Evolutionary conservation across 164 flowering plant species (phyloP), one percentile per base, ranked within the genome.

Genomic region (Pachysandra terminalis): DNA sequence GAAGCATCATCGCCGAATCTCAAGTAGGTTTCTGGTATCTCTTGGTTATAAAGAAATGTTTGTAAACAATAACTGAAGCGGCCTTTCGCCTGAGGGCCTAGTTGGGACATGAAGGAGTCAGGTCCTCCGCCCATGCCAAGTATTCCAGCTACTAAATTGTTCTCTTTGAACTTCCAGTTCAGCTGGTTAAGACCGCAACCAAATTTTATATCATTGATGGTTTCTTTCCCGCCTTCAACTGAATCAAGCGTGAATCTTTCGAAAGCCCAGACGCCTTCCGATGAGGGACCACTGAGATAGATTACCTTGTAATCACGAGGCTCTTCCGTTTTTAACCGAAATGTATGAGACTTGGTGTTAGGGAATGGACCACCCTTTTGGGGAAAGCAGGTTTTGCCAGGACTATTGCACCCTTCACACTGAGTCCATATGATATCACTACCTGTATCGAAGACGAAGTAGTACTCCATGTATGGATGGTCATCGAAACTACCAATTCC

Each of bases 351-450:
- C 9, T 24, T 6, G 9, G 5, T 17, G 8, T 69, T 65, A 14
- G 59, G 25, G 21, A 59, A 65, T 0, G 61, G n/a, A 13, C 65
- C 58, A 0, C 8, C 9, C 5, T 12, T 52, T 51, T 65, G 65
- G 0, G 26, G 17, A 26, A n/a, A 71, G 52, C 74, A 71, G 5
- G 13, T 2, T 14, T 23, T 10, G 7, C 37, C 37, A 32, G 37
- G 37, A 7, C 37, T 32, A 32, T 32, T 32, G 63, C 74, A 71
- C 5, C 65, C 65, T 15, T 19, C 9, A n/a, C 74, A 71, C 8
- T 71, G 74, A 12, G 19, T 19, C 66, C 69, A 71, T 2, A 37
- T 53, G 15, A 71, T 61, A 14, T n/a, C 53, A 45, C 64, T 40
- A 14, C 66, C 69, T 0, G 69, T 71, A 52, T 71, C 74, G 5